Evolutionary conservation across 176 grass and related monocot genomes (phyloP).

Genomic region (Metroxylon sagu): DNA sequence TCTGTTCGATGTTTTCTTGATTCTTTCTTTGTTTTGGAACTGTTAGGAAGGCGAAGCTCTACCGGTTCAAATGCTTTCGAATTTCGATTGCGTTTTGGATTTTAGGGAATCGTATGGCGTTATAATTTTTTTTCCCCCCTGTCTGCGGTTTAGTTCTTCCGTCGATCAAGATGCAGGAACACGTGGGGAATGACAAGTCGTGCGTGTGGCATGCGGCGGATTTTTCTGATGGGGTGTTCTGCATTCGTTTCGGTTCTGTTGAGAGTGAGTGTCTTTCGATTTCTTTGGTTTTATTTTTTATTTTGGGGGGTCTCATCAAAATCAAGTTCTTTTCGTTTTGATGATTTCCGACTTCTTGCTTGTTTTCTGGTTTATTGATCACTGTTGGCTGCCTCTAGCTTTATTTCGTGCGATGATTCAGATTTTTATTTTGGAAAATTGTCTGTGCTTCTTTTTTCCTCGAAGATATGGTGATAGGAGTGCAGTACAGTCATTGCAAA

Average conservation of each 20-base stretch:
- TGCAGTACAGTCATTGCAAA: too few species aligned
- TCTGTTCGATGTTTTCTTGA: not conserved
- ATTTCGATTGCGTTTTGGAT: not conserved
- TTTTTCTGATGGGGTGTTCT: constrained; percentile 16
- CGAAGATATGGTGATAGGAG: too few species aligned
- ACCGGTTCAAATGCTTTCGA: constrained; percentile 31
- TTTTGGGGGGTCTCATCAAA: too few species aligned
- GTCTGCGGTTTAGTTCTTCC: not conserved
- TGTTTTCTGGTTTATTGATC: too few species aligned
- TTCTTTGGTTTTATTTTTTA: too few species aligned
- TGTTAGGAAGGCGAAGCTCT: constrained; percentile 54
- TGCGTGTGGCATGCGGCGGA: constrained; percentile 10
- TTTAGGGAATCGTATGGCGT: too few species aligned
- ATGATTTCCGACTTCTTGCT: too few species aligned
- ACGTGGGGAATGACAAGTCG: constrained; percentile 9
- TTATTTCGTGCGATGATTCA: too few species aligned
- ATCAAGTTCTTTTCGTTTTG: too few species aligned
- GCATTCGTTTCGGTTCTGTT: constrained; percentile 11
- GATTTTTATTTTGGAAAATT: too few species aligned
- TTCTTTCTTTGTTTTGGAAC: not conserved
- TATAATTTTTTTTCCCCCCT: not conserved
- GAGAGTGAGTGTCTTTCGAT: constrained; percentile 3
- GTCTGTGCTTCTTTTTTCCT: too few species aligned
- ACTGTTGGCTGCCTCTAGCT: too few species aligned
- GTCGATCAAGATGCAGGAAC: constrained; percentile 12